A percentile compares a stretch with the other conserved stretches of the same genome.
phyloP scores from a whole-genome alignment of 306 rosid species.

The Citrullus amarus region DNA sequence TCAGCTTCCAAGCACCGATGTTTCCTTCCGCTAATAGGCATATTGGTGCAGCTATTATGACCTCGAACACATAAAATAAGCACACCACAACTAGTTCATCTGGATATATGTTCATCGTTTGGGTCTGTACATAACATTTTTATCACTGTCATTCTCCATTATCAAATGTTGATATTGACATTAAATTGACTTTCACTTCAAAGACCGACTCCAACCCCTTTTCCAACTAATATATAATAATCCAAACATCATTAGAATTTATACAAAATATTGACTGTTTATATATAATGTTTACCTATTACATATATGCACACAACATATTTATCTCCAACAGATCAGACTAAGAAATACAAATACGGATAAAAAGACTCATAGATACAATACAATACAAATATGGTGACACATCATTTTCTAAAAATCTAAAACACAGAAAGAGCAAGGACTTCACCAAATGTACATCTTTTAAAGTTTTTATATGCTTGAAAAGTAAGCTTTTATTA shows the following conservation, averaged over 20 bases:
- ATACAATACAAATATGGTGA: not conserved
- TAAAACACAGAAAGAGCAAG: not conserved
- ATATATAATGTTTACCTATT: not conserved
- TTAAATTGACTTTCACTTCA: not conserved
- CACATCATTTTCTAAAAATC: not conserved
- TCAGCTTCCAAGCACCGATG: conserved; percentile 16
- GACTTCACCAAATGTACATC: not conserved
- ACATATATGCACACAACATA: too few species aligned
- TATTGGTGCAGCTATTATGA: conserved; percentile 10
- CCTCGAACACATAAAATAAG: conserved; percentile 9
- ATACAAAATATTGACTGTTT: not conserved
- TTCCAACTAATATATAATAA: not conserved
- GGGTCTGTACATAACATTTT: conserved; percentile 8
- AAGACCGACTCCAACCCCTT: not conserved
- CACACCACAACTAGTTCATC: conserved; percentile 14
- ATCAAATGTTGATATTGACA: too few species aligned
- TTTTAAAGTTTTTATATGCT: not conserved
- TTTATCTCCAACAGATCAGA: not conserved
- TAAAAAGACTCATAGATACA: not conserved
- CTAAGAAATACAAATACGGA: not conserved
- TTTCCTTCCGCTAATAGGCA: conserved; percentile 15
- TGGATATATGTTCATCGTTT: conserved; percentile 19
- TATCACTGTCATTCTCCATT: not conserved
- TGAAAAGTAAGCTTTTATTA: not conserved
- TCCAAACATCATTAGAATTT: not conserved